Evolutionary conservation across 2,329 filamentous ascomycete species (phyloP).

Genomic region (Beauveria rudraprayagi): DNA sequence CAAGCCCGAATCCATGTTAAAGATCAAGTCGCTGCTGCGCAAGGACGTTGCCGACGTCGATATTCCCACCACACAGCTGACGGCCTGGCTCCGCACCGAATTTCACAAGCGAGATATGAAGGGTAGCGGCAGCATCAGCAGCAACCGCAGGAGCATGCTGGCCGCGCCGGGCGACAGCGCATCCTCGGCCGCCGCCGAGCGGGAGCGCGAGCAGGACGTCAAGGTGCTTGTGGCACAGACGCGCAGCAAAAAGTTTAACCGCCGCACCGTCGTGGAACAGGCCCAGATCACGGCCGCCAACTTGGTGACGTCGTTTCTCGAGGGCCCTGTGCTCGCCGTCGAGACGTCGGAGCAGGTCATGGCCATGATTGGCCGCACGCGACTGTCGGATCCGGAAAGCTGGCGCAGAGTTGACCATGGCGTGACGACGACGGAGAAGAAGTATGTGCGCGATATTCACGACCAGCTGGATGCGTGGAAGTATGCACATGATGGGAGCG

Average conservation of each 20-base stretch:
- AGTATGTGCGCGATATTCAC: constrained; percentile 77
- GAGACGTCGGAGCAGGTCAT: constrained; percentile 82
- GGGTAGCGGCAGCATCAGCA: constrained; percentile 31
- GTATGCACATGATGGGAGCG: constrained; percentile 44
- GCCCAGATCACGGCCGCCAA: constrained; percentile 52
- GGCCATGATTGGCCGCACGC: constrained; percentile 64
- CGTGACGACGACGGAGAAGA: constrained; percentile 67
- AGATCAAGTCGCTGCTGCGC: constrained; percentile 68
- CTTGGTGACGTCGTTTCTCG: constrained; percentile 61
- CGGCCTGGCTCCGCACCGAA: constrained; percentile 74
- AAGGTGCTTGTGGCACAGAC: constrained; percentile 77
- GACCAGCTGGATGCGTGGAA: constrained; percentile 62
- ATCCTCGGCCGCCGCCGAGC: constrained; percentile 23
- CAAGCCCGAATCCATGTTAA: constrained; percentile 68
- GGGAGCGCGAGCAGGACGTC: constrained; percentile 58
- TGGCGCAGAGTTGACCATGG: constrained; percentile 78
- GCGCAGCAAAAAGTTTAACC: constrained; percentile 85
- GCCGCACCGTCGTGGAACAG: constrained; percentile 77
- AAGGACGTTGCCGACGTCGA: constrained; percentile 72
- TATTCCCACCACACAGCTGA: constrained; percentile 61
- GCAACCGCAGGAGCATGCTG: constrained; percentile 23
- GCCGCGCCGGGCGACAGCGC: constrained; percentile 15
- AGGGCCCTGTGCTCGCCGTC: constrained; percentile 76
- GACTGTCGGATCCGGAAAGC: constrained; percentile 69
- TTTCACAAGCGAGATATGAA: constrained; percentile 62